Conservation (phyloP, 2,329 filamentous ascomycete species). For the Fusarium subglutinans region DNA sequence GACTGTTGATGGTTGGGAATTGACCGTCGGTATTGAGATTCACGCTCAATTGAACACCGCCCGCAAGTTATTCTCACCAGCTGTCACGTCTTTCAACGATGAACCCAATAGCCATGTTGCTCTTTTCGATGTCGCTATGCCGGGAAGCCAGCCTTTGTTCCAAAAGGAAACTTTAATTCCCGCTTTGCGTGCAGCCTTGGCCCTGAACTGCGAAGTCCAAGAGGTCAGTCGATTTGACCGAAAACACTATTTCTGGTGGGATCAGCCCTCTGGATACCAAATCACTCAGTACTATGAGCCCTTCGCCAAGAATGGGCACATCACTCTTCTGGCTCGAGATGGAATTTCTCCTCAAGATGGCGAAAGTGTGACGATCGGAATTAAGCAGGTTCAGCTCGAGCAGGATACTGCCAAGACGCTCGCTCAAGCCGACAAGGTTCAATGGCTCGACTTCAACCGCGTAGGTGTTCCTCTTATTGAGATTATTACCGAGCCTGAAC, state of each 20-base stretch:
- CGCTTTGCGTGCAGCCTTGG: conserved; percentile 88
- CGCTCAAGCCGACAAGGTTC: conserved; percentile 75
- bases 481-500: conserved; percentile 90
- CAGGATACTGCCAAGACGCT: conserved; percentile 97
- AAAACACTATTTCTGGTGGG: conserved; percentile 99
- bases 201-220: conserved; percentile 82
- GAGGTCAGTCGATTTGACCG: conserved; percentile 85
- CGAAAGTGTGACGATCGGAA: conserved; percentile 75
- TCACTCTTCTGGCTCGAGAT: conserved; percentile 78
- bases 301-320: conserved; percentile 73
- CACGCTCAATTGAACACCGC: conserved; percentile 94
- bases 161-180: conserved; percentile 86
- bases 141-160: conserved; percentile 87
- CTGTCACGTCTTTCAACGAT: conserved; percentile 70
- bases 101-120: conserved; percentile 87
- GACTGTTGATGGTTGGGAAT: conserved; percentile 78
- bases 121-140: conserved; percentile 87
- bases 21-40: conserved; percentile 96
- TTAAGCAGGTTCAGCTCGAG: conserved; percentile 96
- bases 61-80: conserved; percentile 87
- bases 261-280: conserved; percentile 95
- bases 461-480: conserved; percentile 92
- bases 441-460: conserved; percentile 93
- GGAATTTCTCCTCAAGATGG: conserved; percentile 81
- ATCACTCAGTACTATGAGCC: conserved; percentile 94